Base-by-base conservation (phyloP, 345 rosid species). In the Aquilaria yunnanensis region DNA sequence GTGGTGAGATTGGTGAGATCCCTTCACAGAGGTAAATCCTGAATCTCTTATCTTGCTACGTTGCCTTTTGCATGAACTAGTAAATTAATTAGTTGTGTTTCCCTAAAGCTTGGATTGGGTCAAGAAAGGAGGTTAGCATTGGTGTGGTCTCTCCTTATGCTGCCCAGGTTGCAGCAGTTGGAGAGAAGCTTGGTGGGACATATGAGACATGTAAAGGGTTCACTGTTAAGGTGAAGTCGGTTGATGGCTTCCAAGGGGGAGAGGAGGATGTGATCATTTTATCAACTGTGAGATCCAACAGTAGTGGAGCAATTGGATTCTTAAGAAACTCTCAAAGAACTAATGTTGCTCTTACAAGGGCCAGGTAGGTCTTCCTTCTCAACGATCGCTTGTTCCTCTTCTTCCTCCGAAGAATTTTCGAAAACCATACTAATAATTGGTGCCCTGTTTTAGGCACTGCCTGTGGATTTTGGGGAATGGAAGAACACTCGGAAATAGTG, bases 391-490 rank as follows among this genome's bases (percentile, higher is more conserved):
- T 32, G 14, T 14, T 9, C 7, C 12, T 9, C 2, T 9, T 48
- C 11, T 12, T 23, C 23, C 1, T 23, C 23, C 1, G 23, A 23
- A 23, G 23, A 23, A 23, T 23, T 23, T 23, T 23, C 23, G 23
- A 23, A 23, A 23, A 23, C 23, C 23, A 23, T 23, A 23, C 23
- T 23, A 23, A 23, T 23, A 23, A 23, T 23, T 23, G 23, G 8
- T 4, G 8, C 43, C 8, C 43, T 37, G 12, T 46, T 59, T 2
- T 47, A 81, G 89, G 72, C 75, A 79, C 34, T 64, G 86, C 56
- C 79, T 81, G n/a, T 81, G 86, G 89, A 79, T 84, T 69, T 59
- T 81, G 60, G 89, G 86, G 51, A 67, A 70, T 64, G 78, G 61
- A 66, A 68, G 53, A 65, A 81, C 84, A 1, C 70, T 84, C 54